Conservation (phyloP, 768 basidiomycete genomes). For the Lactarius sanguifluus region DNA sequence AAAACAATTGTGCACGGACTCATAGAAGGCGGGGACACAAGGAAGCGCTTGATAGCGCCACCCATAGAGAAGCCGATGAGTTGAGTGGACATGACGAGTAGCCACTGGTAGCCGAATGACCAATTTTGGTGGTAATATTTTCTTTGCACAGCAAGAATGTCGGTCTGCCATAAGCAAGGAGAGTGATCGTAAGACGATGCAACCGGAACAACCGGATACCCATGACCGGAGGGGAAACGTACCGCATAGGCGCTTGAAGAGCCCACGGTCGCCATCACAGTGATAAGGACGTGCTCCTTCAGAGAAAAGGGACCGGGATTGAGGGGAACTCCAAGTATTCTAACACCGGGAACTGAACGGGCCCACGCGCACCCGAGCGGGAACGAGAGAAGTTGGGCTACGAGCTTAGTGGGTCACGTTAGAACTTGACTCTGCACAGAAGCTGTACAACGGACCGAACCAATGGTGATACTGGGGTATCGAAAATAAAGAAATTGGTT, state of each 20-base stretch:
- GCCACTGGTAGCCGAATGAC: conserved; percentile 64
- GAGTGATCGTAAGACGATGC: conserved; percentile 1
- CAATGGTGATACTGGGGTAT: conserved; percentile 28
- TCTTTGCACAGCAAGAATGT: conserved; percentile 71
- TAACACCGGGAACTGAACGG: conserved; percentile 51
- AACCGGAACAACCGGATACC: conserved; percentile 8
- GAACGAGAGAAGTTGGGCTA: conserved; percentile 70
- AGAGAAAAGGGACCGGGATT: conserved; percentile 78
- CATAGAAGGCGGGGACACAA: conserved; percentile 58
- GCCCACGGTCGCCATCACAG: conserved; percentile 45
- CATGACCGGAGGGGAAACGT: conserved; percentile 29
- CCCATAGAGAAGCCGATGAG: conserved; percentile 84
- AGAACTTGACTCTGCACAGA: conserved; percentile 1
- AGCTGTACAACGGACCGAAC: conserved; percentile 31
- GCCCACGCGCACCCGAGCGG: conserved; percentile 65
- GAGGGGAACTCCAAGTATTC: conserved; percentile 57
- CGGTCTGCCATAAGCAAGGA: conserved; percentile 42
- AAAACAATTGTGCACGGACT: conserved; percentile 35
- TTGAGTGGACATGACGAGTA: conserved; percentile 73
- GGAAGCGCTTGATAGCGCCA: conserved; percentile 70
- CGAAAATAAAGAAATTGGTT: conserved; percentile 74
- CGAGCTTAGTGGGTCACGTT: conserved; percentile 42
- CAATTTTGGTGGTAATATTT: conserved; percentile 59
- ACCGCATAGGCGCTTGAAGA: conserved; percentile 45
- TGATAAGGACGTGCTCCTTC: conserved; percentile 51